Evolutionary conservation across 2,329 filamentous ascomycete genomes (phyloP).

Genomic region (Colletotrichum limetticola): DNA sequence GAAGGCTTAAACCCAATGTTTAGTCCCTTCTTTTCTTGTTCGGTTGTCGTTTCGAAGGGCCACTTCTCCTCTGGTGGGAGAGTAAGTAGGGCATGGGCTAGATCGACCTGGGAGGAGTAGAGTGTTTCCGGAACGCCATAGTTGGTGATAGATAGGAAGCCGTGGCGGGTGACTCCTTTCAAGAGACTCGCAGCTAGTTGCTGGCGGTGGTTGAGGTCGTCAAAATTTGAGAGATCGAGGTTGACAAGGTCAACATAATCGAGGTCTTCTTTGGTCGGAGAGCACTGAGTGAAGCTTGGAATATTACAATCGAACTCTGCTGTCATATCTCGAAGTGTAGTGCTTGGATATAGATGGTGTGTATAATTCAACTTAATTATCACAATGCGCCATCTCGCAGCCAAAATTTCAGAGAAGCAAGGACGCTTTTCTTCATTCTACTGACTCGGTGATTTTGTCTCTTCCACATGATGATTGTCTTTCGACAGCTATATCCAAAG

Average conservation of each 20-base stretch:
- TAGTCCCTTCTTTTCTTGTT: background rate
- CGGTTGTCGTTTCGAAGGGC: background rate
- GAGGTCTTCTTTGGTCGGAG: background rate
- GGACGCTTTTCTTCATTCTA: too few relatives aligned
- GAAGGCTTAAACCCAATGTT: background rate
- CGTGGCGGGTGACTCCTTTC: background rate
- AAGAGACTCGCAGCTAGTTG: background rate
- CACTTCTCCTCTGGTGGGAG: background rate
- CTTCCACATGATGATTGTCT: background rate
- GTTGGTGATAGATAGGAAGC: background rate
- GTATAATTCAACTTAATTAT: too few relatives aligned
- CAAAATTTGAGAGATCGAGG: background rate
- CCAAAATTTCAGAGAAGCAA: too few relatives aligned
- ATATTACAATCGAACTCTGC: background rate
- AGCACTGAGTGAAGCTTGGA: background rate
- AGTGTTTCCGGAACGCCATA: background rate
- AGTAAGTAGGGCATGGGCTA: background rate
- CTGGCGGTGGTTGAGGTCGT: background rate
- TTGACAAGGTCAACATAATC: background rate
- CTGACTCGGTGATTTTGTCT: too few relatives aligned
- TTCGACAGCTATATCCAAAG: background rate
- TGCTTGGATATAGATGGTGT: background rate
- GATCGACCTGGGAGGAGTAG: background rate
- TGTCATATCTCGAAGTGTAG: background rate
- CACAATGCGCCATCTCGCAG: too few relatives aligned